Percentiles rank a stretch among this genome's conserved stretches.
Conservation (phyloP, 495 filamentous ascomycete species). For the Chaetomidium leptoderma region DNA sequence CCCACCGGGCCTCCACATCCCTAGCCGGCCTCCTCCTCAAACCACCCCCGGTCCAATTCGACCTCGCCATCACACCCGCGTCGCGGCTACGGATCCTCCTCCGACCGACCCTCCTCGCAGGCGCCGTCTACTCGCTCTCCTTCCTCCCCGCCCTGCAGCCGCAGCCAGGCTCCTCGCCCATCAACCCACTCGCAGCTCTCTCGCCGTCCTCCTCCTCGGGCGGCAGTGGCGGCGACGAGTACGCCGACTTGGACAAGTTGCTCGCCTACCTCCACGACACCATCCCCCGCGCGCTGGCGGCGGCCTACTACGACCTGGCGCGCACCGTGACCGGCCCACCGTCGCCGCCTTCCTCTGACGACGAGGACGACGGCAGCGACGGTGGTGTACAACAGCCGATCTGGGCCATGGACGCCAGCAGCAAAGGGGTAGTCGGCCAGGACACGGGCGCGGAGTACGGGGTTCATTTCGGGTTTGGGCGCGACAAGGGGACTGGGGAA, state of each 20-base stretch:
- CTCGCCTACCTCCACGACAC: conserved; percentile 25
- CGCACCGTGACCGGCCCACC: neutral
- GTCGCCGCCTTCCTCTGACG: neutral
- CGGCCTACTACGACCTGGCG: conserved; percentile 13
- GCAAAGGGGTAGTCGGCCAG: conserved; percentile 21
- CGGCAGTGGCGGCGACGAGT: no score
- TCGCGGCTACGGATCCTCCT: conserved; percentile 33
- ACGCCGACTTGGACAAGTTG: conserved; percentile 17
- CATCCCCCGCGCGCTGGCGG: conserved; percentile 26
- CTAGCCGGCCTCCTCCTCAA: conserved; percentile 22
- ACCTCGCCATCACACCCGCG: conserved; percentile 38
- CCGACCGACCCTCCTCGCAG: conserved; percentile 26
- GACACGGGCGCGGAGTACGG: conserved; percentile 19
- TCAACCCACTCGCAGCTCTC: conserved; percentile 20
- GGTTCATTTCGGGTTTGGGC: conserved; percentile 19
- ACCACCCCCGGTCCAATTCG: conserved; percentile 33
- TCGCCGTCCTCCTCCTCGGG: neutral
- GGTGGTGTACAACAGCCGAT: neutral
- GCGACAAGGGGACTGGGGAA: neutral
- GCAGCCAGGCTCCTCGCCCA: neutral
- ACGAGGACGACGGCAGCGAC: neutral
- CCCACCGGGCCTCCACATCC: conserved; percentile 15
- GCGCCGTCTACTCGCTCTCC: conserved; percentile 33
- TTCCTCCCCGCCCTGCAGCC: conserved; percentile 23
- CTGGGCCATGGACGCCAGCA: conserved; percentile 16